A percentile compares a stretch with the other conserved stretches of the same genome.
phyloP scores from a whole-genome alignment of 129 eudicot genomes.

The Logfia minima region DNA sequence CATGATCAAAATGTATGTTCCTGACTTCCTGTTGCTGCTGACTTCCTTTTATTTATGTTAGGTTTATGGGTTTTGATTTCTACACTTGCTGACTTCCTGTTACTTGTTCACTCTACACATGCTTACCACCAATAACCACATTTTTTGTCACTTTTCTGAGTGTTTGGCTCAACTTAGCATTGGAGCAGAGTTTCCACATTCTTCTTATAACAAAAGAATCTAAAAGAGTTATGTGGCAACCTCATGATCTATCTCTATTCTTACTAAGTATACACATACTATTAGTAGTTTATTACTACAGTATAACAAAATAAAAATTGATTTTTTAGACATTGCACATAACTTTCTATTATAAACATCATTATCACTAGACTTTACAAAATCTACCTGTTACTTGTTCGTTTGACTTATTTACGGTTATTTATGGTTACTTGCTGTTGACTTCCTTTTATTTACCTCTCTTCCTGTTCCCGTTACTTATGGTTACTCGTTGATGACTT shows the following conservation, averaged over 20 bases:
- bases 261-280: background rate
- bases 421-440: too few species aligned
- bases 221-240: constrained; percentile 24
- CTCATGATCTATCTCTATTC: background rate
- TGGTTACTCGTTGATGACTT: too few species aligned
- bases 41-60: too few species aligned
- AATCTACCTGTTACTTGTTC: background rate
- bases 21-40: too few species aligned
- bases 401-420: too few species aligned
- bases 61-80: too few species aligned
- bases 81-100: too few species aligned
- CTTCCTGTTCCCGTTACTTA: too few species aligned
- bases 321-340: background rate
- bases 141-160: constrained; percentile 4
- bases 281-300: background rate
- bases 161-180: constrained; percentile 29
- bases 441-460: too few species aligned
- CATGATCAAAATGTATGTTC: too few species aligned
- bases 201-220: constrained; percentile 26
- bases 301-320: background rate
- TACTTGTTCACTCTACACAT: constrained; percentile 14
- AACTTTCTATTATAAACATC: background rate
- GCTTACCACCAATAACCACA: constrained; percentile 5
- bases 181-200: constrained; percentile 15
- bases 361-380: background rate